Conservation (phyloP, 441 rosid species). For the Caryocar brasiliense region DNA sequence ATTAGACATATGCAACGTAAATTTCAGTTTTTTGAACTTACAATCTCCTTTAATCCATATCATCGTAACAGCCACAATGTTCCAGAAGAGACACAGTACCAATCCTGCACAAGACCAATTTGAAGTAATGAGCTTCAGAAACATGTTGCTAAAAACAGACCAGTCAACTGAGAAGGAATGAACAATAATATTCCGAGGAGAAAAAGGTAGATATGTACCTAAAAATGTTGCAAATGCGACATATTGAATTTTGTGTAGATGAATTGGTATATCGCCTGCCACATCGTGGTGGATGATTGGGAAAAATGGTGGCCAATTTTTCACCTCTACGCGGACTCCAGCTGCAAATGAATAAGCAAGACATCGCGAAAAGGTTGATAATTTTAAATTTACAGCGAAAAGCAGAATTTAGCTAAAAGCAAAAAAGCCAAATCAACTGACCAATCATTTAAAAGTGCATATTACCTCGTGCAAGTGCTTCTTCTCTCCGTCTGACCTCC, state of each 20-base stretch:
- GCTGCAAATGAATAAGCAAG: slow-evolving; percentile 40
- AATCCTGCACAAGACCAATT: too few relatives aligned
- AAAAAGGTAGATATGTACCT: too few relatives aligned
- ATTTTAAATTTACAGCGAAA: too few relatives aligned
- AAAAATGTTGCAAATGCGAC: slow-evolving; percentile 94
- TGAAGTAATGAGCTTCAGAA: too few relatives aligned
- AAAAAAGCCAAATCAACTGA: background rate
- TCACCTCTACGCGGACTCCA: slow-evolving; percentile 51
- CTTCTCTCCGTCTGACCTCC: slow-evolving; percentile 89
- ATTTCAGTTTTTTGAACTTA: too few relatives aligned
- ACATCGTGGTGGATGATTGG: slow-evolving; percentile 95
- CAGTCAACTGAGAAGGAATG: too few relatives aligned
- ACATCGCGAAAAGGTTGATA: too few relatives aligned
- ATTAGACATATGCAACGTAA: too few relatives aligned
- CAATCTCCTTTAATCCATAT: slow-evolving; percentile 94
- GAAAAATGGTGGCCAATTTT: slow-evolving; percentile 89
- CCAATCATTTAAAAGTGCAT: background rate
- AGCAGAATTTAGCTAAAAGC: too few relatives aligned
- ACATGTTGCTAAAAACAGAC: too few relatives aligned
- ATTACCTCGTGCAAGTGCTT: slow-evolving; percentile 56
- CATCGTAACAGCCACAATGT: slow-evolving; percentile 63
- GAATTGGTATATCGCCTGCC: slow-evolving; percentile 81
- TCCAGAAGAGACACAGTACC: slow-evolving; percentile 73
- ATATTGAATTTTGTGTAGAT: slow-evolving; percentile 83
- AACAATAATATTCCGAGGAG: too few relatives aligned